Evolutionary conservation across 208 protist genomes (phyloP).

Genomic region (Leishmania amazonensis): DNA sequence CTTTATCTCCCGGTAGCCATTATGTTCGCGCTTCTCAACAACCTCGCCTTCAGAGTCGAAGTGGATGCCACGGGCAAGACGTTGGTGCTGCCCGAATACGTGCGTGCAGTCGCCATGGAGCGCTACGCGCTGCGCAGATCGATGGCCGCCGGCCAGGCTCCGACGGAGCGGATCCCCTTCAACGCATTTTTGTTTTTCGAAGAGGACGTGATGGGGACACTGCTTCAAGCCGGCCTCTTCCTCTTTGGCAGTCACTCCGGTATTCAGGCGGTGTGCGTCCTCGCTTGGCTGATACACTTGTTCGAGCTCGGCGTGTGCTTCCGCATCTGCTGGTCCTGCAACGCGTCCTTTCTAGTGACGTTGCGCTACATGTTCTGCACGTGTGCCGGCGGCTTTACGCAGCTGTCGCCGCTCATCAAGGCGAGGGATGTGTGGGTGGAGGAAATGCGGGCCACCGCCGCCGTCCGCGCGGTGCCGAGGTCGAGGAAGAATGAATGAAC

Average conservation of each 20-base stretch:
- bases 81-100: constrained; percentile 37
- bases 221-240: constrained; percentile 34
- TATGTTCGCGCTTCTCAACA: constrained; percentile 65
- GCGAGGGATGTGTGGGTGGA: constrained; percentile 36
- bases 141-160: background rate
- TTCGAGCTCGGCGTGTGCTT: constrained; percentile 56
- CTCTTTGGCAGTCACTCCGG: constrained; percentile 41
- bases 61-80: constrained; percentile 33
- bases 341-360: constrained; percentile 27
- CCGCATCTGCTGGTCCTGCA: constrained; percentile 49
- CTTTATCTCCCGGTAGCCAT: constrained; percentile 40
- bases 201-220: constrained; percentile 37
- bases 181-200: constrained; percentile 41
- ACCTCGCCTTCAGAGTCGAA: constrained; percentile 42
- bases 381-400: constrained; percentile 43
- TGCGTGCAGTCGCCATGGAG: constrained; percentile 13
- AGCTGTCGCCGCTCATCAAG: constrained; percentile 48
- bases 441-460: constrained; percentile 13
- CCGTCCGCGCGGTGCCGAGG: background rate
- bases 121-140: constrained; percentile 3
- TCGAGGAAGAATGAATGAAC: constrained; percentile 19
- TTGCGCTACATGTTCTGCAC: constrained; percentile 49
- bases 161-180: background rate
- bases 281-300: constrained; percentile 57
- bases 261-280: constrained; percentile 37